phyloP scores from a whole-genome alignment of 164 flowering plant species.

The Tinospora cordifolia region DNA sequence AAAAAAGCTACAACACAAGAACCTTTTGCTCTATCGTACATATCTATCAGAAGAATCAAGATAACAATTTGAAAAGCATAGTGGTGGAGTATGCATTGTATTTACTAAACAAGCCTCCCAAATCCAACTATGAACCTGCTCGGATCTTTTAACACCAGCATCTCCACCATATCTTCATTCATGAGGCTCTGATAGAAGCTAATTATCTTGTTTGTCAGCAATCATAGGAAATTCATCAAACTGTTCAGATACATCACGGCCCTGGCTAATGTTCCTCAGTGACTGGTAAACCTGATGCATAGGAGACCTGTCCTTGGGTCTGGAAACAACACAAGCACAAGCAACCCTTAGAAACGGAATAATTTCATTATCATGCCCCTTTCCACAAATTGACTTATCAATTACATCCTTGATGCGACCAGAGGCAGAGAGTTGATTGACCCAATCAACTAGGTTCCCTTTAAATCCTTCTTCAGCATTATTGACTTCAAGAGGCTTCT shows the following conservation, averaged over 20 bases:
- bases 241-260: slow-evolving; percentile 35
- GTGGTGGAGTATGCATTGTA: background rate
- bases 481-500: slow-evolving; percentile 42
- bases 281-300: slow-evolving; percentile 54
- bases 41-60: background rate
- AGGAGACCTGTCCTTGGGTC: slow-evolving; percentile 55
- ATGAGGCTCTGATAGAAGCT: slow-evolving; percentile 16
- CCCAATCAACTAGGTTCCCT: slow-evolving; percentile 59
- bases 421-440: slow-evolving; percentile 22
- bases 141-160: background rate
- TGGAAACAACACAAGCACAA: slow-evolving; percentile 45
- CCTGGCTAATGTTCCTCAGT: slow-evolving; percentile 33
- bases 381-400: slow-evolving; percentile 38
- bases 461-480: slow-evolving; percentile 41
- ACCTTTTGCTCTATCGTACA: background rate
- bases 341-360: slow-evolving; percentile 42
- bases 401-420: slow-evolving; percentile 42
- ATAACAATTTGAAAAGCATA: background rate
- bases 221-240: slow-evolving; percentile 50
- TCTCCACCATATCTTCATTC: background rate
- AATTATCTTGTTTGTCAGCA: slow-evolving; percentile 29
- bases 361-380: slow-evolving; percentile 46
- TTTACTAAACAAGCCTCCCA: background rate
- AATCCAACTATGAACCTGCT: background rate
- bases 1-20: background rate